A percentile compares a stretch with the other conserved stretches of the same genome.
phyloP scores from a whole-genome alignment of 768 basidiomycete genomes.

The Phlebiopsis gigantea region DNA sequence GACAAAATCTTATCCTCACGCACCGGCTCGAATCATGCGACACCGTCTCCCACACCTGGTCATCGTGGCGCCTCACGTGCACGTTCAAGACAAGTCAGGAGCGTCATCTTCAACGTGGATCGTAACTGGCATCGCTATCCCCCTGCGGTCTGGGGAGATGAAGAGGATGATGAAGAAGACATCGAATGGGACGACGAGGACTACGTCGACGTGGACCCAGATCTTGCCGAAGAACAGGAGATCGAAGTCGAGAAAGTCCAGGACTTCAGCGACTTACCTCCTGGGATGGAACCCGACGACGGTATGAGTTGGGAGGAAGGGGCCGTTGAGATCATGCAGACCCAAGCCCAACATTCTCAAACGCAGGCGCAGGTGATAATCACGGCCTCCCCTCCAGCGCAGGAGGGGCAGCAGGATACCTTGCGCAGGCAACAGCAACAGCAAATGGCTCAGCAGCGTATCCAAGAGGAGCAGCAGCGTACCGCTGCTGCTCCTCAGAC shows the following conservation, averaged over 20 bases:
- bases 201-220: slow-evolving; percentile 66
- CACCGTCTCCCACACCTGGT: slow-evolving; percentile 46
- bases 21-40: slow-evolving; percentile 38
- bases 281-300: slow-evolving; percentile 65
- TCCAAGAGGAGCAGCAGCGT: slow-evolving; percentile 23
- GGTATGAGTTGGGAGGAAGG: slow-evolving; percentile 86
- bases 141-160: slow-evolving; percentile 80
- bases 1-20: slow-evolving; percentile 51
- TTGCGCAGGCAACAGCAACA: slow-evolving; percentile 12
- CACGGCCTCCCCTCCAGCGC: neutral
- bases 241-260: slow-evolving; percentile 28
- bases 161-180: slow-evolving; percentile 49
- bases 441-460: slow-evolving; percentile 13
- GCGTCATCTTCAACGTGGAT: slow-evolving; percentile 68
- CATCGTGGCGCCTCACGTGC: slow-evolving; percentile 28
- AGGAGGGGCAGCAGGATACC: slow-evolving; percentile 7
- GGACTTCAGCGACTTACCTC: slow-evolving; percentile 18
- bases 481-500: slow-evolving; percentile 24
- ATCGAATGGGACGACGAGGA: slow-evolving; percentile 63
- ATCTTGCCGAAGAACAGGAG: slow-evolving; percentile 54
- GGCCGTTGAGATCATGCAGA: slow-evolving; percentile 43
- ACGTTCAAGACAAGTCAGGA: slow-evolving; percentile 25
- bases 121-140: slow-evolving; percentile 71
- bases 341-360: slow-evolving; percentile 2
- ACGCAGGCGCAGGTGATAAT: neutral